A percentile compares a stretch with the other conserved stretches of the same genome.
phyloP scores from a whole-genome alignment of 2,329 filamentous ascomycete species.

The Cryphonectria carpinicola region DNA sequence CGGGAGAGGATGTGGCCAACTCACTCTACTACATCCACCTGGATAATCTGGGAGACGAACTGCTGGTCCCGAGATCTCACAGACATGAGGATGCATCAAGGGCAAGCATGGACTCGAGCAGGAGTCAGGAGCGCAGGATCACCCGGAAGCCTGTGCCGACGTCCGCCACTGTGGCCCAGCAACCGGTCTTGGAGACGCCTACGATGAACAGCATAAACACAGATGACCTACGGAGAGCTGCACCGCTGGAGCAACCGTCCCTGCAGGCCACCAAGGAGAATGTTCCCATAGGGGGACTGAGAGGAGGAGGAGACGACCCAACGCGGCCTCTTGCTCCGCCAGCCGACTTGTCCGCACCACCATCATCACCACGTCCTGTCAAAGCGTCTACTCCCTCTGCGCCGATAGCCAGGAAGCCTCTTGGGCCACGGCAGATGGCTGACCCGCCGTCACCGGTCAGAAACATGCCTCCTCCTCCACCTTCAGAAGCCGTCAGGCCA shows the following conservation, averaged over 20 bases:
- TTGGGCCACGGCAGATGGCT: slow-evolving; percentile 28
- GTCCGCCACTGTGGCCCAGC: slow-evolving; percentile 31
- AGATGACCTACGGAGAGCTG: slow-evolving; percentile 1
- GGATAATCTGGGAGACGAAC: slow-evolving; percentile 62
- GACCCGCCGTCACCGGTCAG: slow-evolving; percentile 15
- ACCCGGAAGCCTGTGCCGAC: slow-evolving; percentile 56
- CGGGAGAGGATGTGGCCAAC: slow-evolving; percentile 80
- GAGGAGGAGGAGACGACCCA: neutral
- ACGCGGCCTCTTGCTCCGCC: neutral
- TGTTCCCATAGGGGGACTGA: slow-evolving; percentile 28
- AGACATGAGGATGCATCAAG: slow-evolving; percentile 41
- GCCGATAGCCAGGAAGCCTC: slow-evolving; percentile 27
- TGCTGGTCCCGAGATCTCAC: slow-evolving; percentile 37
- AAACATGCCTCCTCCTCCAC: slow-evolving; percentile 1
- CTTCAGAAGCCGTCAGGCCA: slow-evolving; percentile 12
- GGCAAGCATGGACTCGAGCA: slow-evolving; percentile 49
- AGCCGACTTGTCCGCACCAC: slow-evolving; percentile 1
- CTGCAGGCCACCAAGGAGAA: slow-evolving; percentile 27
- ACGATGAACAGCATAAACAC: neutral
- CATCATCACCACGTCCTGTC: slow-evolving; percentile 13
- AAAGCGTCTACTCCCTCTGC: neutral
- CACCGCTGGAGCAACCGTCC: neutral
- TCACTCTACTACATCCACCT: slow-evolving; percentile 93
- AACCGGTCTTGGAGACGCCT: neutral
- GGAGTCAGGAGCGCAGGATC: slow-evolving; percentile 42